Percentiles rank a stretch among this genome's conserved stretches.
phyloP scores from a whole-genome alignment of 2,329 filamentous ascomycete species.

The Xylariaceae sp. region DNA sequence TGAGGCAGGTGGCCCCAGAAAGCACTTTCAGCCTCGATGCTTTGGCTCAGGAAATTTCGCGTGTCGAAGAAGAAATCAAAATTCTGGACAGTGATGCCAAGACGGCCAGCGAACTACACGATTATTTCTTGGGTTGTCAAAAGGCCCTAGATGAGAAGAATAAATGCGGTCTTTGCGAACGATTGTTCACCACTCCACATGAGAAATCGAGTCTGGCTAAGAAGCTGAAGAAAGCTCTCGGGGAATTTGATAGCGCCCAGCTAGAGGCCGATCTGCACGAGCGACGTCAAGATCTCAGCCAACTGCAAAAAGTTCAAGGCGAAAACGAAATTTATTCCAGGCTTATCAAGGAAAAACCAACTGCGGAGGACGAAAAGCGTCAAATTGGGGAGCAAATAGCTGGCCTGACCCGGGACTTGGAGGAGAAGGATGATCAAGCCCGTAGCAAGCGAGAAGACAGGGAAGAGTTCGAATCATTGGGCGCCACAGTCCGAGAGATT shows the following conservation, averaged over 20 bases:
- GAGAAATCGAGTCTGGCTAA: conserved; percentile 63
- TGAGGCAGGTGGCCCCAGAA: conserved; percentile 41
- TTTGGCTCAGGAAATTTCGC: conserved; percentile 50
- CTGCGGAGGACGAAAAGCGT: conserved; percentile 61
- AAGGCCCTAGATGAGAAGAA: conserved; percentile 65
- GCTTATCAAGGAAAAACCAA: conserved; percentile 69
- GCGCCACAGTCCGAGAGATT: conserved; percentile 75
- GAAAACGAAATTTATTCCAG: conserved; percentile 74
- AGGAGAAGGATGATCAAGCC: conserved; percentile 66
- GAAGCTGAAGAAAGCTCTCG: conserved; percentile 63
- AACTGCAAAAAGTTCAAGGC: conserved; percentile 60
- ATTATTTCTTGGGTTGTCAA: conserved; percentile 70
- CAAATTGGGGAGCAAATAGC: conserved; percentile 62
- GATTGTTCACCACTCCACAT: conserved; percentile 61
- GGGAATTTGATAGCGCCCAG: conserved; percentile 61
- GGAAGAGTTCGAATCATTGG: conserved; percentile 71
- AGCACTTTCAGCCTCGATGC: conserved; percentile 51
- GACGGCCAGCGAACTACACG: conserved; percentile 65
- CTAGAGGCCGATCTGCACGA: conserved; percentile 60
- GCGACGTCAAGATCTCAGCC: conserved; percentile 49
- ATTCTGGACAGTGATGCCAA: conserved; percentile 66
- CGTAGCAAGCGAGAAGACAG: conserved; percentile 62
- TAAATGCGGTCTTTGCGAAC: conserved; percentile 73
- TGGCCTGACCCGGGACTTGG: conserved; percentile 57
- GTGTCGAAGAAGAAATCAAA: conserved; percentile 53